Conservation (phyloP, 139 green algal genomes). For the Eudorina sp. region DNA sequence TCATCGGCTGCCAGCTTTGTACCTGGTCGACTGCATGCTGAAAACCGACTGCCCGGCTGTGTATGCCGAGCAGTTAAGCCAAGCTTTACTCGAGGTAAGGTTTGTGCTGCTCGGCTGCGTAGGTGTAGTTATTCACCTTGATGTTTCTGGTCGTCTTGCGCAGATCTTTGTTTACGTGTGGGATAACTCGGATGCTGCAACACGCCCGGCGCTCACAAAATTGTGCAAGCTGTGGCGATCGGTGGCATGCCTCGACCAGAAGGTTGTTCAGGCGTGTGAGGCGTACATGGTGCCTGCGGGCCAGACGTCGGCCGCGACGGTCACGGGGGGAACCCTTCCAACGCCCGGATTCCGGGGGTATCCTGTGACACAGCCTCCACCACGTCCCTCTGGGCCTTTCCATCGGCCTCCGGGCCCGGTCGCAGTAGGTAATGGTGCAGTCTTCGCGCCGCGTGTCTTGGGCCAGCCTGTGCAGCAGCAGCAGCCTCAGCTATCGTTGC, state of each 20-base stretch:
- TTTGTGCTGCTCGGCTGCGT: not conserved
- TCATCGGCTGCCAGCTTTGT: slow-evolving; percentile 36
- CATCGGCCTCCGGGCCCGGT: not conserved
- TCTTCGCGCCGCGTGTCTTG: not conserved
- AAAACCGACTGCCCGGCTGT: slow-evolving; percentile 47
- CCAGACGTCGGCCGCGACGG: not conserved
- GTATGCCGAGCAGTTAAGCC: slow-evolving; percentile 21
- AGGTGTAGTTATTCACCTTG: not conserved
- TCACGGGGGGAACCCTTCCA: not conserved
- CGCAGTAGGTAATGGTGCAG: not conserved
- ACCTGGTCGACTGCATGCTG: slow-evolving; percentile 61
- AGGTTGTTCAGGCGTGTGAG: slow-evolving; percentile 35
- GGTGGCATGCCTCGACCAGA: slow-evolving; percentile 21
- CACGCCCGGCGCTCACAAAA: slow-evolving; percentile 38
- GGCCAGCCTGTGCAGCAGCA: not conserved
- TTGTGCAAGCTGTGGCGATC: slow-evolving; percentile 38
- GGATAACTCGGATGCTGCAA: slow-evolving; percentile 13
- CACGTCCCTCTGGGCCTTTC: not conserved
- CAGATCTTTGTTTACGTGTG: slow-evolving; percentile 55
- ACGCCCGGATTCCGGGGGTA: slow-evolving; percentile 5
- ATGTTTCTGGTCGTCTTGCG: not conserved
- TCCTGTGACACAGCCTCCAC: slow-evolving; percentile 17
- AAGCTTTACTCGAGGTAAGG: slow-evolving; percentile 39
- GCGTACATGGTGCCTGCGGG: slow-evolving; percentile 13
- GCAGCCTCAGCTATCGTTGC: too few species aligned